Evolutionary conservation across 1,284 basidiomycete genomes (phyloP).

Genomic region (Papiliotrema nemorosa): DNA sequence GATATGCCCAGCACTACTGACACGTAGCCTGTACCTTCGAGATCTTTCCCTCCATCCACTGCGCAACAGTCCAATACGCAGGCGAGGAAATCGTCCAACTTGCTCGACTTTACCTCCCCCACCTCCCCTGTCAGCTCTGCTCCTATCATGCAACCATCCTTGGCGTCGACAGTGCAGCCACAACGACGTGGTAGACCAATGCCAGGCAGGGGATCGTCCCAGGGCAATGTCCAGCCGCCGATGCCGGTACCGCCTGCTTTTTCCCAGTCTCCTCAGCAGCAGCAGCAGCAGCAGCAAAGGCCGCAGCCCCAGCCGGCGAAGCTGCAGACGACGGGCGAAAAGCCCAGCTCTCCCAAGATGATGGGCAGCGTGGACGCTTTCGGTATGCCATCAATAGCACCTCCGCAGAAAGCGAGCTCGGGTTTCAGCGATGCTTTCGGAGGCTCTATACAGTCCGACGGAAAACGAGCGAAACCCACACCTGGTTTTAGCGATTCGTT

Average conservation of each 20-base stretch:
- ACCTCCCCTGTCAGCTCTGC: constrained; percentile 15
- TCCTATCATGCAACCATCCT: constrained; percentile 21
- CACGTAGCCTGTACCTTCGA: constrained; percentile 23
- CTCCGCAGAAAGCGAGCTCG: constrained; percentile 1
- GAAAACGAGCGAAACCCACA: not conserved
- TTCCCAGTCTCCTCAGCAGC: not conserved
- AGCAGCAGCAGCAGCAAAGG: not conserved
- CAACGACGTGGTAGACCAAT: constrained; percentile 46
- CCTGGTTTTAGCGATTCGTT: constrained; percentile 36
- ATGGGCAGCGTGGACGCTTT: constrained; percentile 14
- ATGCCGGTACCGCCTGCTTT: constrained; percentile 12
- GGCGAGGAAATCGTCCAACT: constrained; percentile 32
- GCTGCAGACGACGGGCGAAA: constrained; percentile 37
- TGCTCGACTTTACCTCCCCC: constrained; percentile 46
- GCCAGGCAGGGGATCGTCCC: not conserved
- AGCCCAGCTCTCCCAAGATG: not conserved
- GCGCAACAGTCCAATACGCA: not conserved
- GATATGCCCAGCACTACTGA: constrained; percentile 35
- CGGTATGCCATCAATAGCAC: constrained; percentile 6
- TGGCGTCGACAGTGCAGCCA: constrained; percentile 40
- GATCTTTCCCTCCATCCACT: constrained; percentile 6
- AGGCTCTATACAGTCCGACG: not conserved
- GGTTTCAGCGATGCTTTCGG: constrained; percentile 3
- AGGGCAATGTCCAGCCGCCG: constrained; percentile 7
- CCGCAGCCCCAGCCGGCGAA: constrained; percentile 6